Evolutionary conservation across 2,329 filamentous ascomycete species (phyloP), one percentile per base, ranked within the genome.

Genomic region (Aschersonia sp.): DNA sequence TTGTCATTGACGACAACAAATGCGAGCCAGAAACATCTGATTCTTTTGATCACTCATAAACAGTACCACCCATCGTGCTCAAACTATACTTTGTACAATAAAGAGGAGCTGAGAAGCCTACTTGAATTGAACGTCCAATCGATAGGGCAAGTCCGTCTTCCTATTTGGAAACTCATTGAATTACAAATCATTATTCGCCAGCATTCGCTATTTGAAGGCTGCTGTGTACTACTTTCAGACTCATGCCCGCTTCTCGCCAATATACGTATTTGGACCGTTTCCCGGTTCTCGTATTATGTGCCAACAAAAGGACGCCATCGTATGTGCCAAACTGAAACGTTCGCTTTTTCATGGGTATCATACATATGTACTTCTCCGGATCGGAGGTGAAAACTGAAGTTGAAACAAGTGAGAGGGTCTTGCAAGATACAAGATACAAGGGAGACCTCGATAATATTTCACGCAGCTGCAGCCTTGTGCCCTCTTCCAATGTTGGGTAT

Each of bases 341-440:
- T 51, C 51, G 51, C 2, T 54, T 54, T 51, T 55, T 58, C 45
- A 50, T 55, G 64, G 64, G 64, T 67, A 67, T 67, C 64, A 65
- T 56, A 61, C 43, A 58, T 59, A 59, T 7, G 12, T 38, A 38
- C 7, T 38, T 38, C 12, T 38, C 7, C 32, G 20, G 20, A 20
- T 20, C 20, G 20, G 20, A 20, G 20, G 20, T 20, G 20, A 20
- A 20, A 20, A 20, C 2, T 20, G 20, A 20, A 20, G 20, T 20
- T 20, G 20, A 20, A 20, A 38, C 7, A 38, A 38, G 32, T 38
- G 32, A 38, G 20, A 20, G 20, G 20, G 20, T 20, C 20, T 20
- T 20, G 20, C 20, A 20, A 20, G 20, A 20, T 20, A 20, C 20
- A 20, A 20, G 20, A 20, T 20, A 12, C 35, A 38, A 12, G 12